Base-by-base conservation (phyloP, 371 early-diverging fungal species). In the Cokeromyces recurvatus region DNA sequence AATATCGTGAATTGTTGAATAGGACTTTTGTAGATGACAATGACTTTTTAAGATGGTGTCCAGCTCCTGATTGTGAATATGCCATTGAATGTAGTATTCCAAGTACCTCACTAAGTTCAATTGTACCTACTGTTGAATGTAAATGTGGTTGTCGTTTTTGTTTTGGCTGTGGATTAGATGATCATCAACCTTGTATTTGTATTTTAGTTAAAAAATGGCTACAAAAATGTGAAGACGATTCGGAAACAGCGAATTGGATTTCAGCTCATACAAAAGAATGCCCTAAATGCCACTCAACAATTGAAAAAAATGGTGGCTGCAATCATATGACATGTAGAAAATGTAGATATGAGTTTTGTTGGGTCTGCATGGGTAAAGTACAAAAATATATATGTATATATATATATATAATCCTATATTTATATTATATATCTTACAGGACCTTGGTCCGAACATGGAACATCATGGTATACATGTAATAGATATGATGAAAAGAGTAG, bases 291-390 rank as follows among this genome's bases (percentile, higher is more conserved):
- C 77, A 81, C 36, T 81, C 91, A 0, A 93, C 92, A 0, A 97
- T 98, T 48, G 98, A 98, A 62, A 98, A 98, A 77, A 96, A 96
- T 66, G 97, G 97, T 55, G 92, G 92, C 7, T 94, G 94, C 68
- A 94, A 94, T 64, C 94, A 94, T 54, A 94, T 94, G 92, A 88
- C 90, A 1, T 94, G 94, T 69, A 81, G 88, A 51, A 87, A 89
- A 55, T 92, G 93, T 55, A 71, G 74, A 51, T 72, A 91, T 63
- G 90, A 94, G 52, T 94, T 90, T 48, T 93, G 94, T 61, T 93
- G 93, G 93, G 81, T 87, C n/a, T 87, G 87, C 62, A 77, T 79
- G 77, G 78, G 77, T 51, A 58, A 51, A 31, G 14, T 23, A 35
- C 16, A 7, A 29, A 15, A 6, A 40, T 22, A 40, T 40, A 20